phyloP scores from a whole-genome alignment of 352 stramenopile species.

The Globisporangium viniferum region DNA sequence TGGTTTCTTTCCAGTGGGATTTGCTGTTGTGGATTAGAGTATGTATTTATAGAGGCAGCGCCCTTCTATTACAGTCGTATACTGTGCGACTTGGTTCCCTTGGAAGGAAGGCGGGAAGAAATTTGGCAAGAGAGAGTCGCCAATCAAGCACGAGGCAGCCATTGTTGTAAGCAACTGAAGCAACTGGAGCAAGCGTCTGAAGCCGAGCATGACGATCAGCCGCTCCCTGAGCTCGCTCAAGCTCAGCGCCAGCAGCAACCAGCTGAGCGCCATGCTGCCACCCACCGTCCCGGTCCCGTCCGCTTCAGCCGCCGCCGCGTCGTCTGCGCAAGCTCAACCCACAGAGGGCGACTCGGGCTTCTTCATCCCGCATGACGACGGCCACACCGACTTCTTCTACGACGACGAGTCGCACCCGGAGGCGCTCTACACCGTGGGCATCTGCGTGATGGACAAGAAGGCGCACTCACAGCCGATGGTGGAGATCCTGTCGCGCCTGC shows the following conservation, averaged over 20 bases:
- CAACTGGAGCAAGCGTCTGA: not conserved
- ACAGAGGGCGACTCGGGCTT: constrained; percentile 8
- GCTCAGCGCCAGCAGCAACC: constrained; percentile 16
- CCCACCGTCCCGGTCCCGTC: constrained; percentile 4
- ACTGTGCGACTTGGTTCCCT: not conserved
- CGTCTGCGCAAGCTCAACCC: not conserved
- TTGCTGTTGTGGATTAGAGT: not conserved
- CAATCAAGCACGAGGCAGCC: constrained; percentile 7
- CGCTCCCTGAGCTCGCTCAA: constrained; percentile 13
- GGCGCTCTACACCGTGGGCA: constrained; percentile 79
- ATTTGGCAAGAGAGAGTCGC: constrained; percentile 1
- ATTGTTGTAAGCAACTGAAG: not conserved
- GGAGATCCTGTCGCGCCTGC: constrained; percentile 93
- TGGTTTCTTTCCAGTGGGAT: not conserved
- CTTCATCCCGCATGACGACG: constrained; percentile 17
- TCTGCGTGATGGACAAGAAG: constrained; percentile 99
- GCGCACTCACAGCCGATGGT: constrained; percentile 93
- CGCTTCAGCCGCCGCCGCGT: not conserved
- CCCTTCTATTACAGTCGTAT: not conserved
- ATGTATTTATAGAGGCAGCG: not conserved
- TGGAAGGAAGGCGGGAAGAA: not conserved
- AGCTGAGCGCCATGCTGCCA: constrained; percentile 9
- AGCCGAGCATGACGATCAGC: constrained; percentile 15
- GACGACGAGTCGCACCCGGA: constrained; percentile 8
- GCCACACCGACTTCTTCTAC: constrained; percentile 5